Evolutionary conservation across 768 basidiomycete species (phyloP).

Genomic region (Boletus pseudopeckii): DNA sequence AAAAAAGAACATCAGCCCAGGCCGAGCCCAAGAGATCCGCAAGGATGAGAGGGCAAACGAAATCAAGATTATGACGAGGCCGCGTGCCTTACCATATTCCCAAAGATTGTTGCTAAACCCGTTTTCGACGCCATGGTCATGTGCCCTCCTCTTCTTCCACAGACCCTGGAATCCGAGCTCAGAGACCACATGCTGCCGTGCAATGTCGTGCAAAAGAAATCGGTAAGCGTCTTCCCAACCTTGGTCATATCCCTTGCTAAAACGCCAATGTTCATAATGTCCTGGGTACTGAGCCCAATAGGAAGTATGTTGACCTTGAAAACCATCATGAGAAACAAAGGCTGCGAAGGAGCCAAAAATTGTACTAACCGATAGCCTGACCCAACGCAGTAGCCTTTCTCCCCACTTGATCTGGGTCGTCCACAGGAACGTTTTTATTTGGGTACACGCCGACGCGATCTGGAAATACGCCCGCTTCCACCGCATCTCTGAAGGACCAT

Average conservation of each 20-base stretch:
- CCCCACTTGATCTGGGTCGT: conserved; percentile 17
- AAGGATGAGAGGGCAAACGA: neutral
- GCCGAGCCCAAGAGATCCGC: neutral
- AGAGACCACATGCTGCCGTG: conserved; percentile 31
- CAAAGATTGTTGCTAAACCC: conserved; percentile 47
- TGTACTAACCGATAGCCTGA: conserved; percentile 33
- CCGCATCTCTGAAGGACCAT: conserved; percentile 70
- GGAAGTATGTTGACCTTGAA: conserved; percentile 36
- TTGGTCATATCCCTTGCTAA: conserved; percentile 57
- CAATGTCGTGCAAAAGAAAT: conserved; percentile 42
- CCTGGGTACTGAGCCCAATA: conserved; percentile 51
- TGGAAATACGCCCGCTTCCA: conserved; percentile 61
- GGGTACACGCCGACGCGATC: conserved; percentile 41
- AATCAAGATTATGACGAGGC: neutral
- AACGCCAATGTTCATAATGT: conserved; percentile 64
- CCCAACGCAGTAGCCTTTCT: conserved; percentile 31
- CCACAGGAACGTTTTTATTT: conserved; percentile 16
- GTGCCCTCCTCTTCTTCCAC: conserved; percentile 49
- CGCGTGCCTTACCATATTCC: conserved; percentile 54
- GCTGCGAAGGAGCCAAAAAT: conserved; percentile 13
- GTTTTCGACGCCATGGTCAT: conserved; percentile 42
- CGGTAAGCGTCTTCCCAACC: conserved; percentile 72
- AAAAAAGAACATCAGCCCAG: neutral
- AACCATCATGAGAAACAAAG: conserved; percentile 10
- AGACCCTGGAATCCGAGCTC: conserved; percentile 65